These are phyloP conservation scores for Zanthoxylum bungeanum DNA, from an alignment of 345 rosid genomes.

Conservation along the genomic window DNA sequence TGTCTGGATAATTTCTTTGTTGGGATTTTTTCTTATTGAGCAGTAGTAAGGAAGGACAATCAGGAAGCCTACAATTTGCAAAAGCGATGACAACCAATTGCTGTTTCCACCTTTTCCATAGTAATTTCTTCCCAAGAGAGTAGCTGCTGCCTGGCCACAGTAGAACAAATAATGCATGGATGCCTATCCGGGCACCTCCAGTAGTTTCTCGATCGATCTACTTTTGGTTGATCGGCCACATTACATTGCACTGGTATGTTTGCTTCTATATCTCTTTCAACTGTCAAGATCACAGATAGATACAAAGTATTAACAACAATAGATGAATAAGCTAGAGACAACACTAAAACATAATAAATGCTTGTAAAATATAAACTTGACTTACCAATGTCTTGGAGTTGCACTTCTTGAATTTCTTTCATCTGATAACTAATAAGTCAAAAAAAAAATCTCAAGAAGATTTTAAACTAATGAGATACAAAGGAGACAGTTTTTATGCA, in stretches of 20 bases:
- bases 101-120: slow-evolving; percentile 41
- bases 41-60: slow-evolving; percentile 36
- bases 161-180: slow-evolving; percentile 26
- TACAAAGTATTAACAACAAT: neutral
- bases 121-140: slow-evolving; percentile 40
- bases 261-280: slow-evolving; percentile 26
- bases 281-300: slow-evolving; percentile 7
- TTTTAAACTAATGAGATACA: neutral
- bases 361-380: neutral
- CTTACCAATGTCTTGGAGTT: slow-evolving; percentile 19
- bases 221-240: neutral
- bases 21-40: slow-evolving; percentile 9
- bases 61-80: slow-evolving; percentile 39
- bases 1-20: slow-evolving; percentile 6
- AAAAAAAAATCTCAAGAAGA: neutral
- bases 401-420: slow-evolving; percentile 29
- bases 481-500: neutral
- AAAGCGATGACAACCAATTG: slow-evolving; percentile 40
- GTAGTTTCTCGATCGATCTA: slow-evolving; percentile 4
- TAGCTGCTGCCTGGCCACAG: slow-evolving; percentile 33
- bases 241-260: neutral
- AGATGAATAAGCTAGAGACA: neutral
- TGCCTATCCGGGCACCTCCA: slow-evolving; percentile 23
- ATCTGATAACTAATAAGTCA: slow-evolving; percentile 9
- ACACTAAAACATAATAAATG: neutral